Percentiles rank a stretch among this genome's conserved stretches.
Evolutionary conservation across 805 yeast species (phyloP).

Genomic region (Wickerhamiella parazyma): DNA sequence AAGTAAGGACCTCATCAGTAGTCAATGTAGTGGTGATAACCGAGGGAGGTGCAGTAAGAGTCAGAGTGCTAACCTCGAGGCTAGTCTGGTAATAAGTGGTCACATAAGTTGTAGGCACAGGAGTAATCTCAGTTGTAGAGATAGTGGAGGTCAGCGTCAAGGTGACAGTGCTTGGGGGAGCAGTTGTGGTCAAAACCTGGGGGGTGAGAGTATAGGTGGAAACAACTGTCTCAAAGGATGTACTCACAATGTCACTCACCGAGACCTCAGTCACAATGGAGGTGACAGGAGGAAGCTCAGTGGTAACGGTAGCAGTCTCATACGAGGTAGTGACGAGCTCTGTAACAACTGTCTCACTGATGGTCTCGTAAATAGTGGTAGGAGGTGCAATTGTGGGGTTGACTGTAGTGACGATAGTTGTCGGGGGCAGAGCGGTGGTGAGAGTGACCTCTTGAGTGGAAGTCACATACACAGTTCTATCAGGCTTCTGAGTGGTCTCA

Average conservation of each 20-base stretch:
- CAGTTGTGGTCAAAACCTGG: conserved; percentile 5
- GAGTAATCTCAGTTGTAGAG: not conserved
- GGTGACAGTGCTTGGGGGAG: not conserved
- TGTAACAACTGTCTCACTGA: not conserved
- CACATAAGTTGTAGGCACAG: not conserved
- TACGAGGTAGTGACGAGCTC: not conserved
- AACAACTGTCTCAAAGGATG: not conserved
- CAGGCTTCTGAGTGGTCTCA: not conserved
- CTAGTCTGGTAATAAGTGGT: conserved; percentile 1
- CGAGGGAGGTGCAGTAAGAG: conserved; percentile 2
- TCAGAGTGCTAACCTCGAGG: not conserved
- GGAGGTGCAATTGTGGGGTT: not conserved
- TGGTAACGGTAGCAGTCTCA: not conserved
- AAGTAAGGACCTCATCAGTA: conserved; percentile 3
- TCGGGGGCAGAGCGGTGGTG: not conserved
- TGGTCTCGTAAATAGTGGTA: not conserved
- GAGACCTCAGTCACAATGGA: not conserved
- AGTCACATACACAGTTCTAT: not conserved
- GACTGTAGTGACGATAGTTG: not conserved
- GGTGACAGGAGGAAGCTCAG: not conserved
- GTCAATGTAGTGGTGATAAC: not conserved
- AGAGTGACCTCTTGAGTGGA: not conserved
- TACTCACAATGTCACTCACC: not conserved
- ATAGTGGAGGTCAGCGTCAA: not conserved
- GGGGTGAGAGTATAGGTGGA: conserved; percentile 7